These are phyloP conservation scores for Telopea speciosissima DNA, from an alignment of 177 flowering plant genomes.

Conservation along the genomic window DNA sequence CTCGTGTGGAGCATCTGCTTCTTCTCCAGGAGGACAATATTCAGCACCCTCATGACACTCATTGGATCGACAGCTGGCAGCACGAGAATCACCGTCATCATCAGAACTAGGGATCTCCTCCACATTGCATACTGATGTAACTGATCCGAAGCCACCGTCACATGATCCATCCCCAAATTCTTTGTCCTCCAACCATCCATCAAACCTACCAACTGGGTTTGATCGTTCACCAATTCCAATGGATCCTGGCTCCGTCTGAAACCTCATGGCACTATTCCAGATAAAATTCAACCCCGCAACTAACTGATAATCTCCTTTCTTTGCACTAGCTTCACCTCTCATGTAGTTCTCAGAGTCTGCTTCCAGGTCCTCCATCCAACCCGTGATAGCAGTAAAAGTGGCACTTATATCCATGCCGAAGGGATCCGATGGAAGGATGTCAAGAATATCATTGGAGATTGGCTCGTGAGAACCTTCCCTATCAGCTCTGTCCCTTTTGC, in stretches of 20 bases:
- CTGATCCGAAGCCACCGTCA: constrained; percentile 16
- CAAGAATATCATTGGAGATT: constrained; percentile 46
- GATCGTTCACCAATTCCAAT: constrained; percentile 9
- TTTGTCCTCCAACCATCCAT: constrained; percentile 15
- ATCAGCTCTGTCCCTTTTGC: constrained; percentile 32
- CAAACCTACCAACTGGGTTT: neutral
- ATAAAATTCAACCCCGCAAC: constrained; percentile 50
- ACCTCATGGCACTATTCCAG: constrained; percentile 46
- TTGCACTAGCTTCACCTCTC: constrained; percentile 19
- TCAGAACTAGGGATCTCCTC: constrained; percentile 23
- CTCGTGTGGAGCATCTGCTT: constrained; percentile 38
- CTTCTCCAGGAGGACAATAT: constrained; percentile 24
- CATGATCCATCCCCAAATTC: constrained; percentile 16
- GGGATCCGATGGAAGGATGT: constrained; percentile 78
- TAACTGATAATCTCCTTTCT: constrained; percentile 25
- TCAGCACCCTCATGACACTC: constrained; percentile 13
- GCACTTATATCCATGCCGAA: constrained; percentile 79
- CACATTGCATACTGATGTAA: constrained; percentile 14
- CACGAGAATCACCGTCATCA: constrained; percentile 11
- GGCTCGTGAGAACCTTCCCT: constrained; percentile 38
- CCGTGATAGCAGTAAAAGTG: constrained; percentile 67
- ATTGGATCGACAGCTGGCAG: neutral
- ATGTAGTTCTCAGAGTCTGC: constrained; percentile 37
- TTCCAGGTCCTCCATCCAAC: constrained; percentile 76
- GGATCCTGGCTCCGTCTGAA: constrained; percentile 35